Base-by-base conservation (phyloP, 495 filamentous ascomycete genomes). In the Bacidia gigantensis region DNA sequence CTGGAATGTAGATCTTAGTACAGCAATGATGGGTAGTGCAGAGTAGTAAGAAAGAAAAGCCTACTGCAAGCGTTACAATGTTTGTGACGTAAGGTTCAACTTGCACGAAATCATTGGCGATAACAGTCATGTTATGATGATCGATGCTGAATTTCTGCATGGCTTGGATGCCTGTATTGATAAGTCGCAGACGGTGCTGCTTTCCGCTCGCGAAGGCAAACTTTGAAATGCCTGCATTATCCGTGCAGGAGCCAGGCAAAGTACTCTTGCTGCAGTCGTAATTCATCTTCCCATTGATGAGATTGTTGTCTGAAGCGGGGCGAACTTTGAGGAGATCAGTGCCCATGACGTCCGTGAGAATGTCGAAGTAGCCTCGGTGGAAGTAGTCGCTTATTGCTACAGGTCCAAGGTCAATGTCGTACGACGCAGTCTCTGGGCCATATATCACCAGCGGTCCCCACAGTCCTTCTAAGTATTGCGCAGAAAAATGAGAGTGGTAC, bases 341-440 rank as follows among this genome's bases (percentile, higher is more conserved):
- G 32, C 49, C 17, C 26, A 54, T 51, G 11, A 67, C 32, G 32
- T 59, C 47, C 10, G 43, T 23, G 3, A 64, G 42, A 23, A 64
- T 51, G 26, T 56, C 44, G 43, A 62, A 65, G 22, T 58, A 59
- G 5, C 46, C 51, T 20, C 52, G 39, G 40, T 72, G 65, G 18
- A 55, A 63, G 62, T 68, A 76, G 47, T 77, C 68, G 32, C 57
- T 66, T 14, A 72, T 25, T 9, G 67, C 46, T 7, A 73, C 59
- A 11, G 72, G 68, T 35, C 79, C 80, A n/a, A 83, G 63, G 56
- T 84, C 80, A 26, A 72, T 62, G 41, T 84, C 80, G 57, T 83
- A 81, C 22, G 71, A 55, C 7, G 60, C 64, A 20, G 69, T 71
- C 2, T 68, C 64, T 2, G 81, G 81, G 1, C 80, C 80, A 55